A percentile compares a stretch with the other conserved stretches of the same genome.
These are phyloP conservation scores for Clarireedia homoeocarpa DNA, from an alignment of 2,329 filamentous ascomycete species.

Conservation along the genomic window DNA sequence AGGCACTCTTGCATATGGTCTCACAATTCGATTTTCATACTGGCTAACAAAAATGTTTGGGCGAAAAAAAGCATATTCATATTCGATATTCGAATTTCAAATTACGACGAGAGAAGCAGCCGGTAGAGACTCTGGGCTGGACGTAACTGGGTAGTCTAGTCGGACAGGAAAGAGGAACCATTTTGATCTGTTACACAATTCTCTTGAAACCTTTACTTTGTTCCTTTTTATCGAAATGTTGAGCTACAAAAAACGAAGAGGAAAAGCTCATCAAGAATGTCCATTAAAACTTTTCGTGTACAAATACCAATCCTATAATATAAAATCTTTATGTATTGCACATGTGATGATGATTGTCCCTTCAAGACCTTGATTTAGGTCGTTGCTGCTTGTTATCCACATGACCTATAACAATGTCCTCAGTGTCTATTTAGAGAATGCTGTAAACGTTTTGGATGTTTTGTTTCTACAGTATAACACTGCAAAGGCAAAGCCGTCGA, in stretches of 20 bases:
- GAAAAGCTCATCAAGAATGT: not conserved
- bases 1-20: slow-evolving; percentile 26
- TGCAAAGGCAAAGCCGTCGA: too few species aligned
- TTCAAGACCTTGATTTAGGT: too few species aligned
- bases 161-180: slow-evolving; percentile 21
- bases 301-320: not conserved
- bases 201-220: slow-evolving; percentile 9
- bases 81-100: not conserved
- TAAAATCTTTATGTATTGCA: not conserved
- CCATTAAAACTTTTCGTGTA: not conserved
- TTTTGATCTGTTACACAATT: slow-evolving; percentile 26
- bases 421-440: too few species aligned
- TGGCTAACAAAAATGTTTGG: slow-evolving; percentile 7
- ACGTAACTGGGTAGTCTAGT: not conserved
- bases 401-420: too few species aligned
- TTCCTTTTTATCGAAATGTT: not conserved
- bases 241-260: not conserved
- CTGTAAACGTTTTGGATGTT: too few species aligned
- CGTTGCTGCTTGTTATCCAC: too few species aligned
- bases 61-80: not conserved
- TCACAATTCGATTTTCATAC: slow-evolving; percentile 14
- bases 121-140: slow-evolving; percentile 4
- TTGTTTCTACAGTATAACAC: too few species aligned
- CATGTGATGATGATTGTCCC: too few species aligned
- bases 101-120: not conserved